These are phyloP conservation scores for Ustilago cynodontis DNA, from an alignment of 1,284 basidiomycete genomes.

Conservation along the genomic window DNA sequence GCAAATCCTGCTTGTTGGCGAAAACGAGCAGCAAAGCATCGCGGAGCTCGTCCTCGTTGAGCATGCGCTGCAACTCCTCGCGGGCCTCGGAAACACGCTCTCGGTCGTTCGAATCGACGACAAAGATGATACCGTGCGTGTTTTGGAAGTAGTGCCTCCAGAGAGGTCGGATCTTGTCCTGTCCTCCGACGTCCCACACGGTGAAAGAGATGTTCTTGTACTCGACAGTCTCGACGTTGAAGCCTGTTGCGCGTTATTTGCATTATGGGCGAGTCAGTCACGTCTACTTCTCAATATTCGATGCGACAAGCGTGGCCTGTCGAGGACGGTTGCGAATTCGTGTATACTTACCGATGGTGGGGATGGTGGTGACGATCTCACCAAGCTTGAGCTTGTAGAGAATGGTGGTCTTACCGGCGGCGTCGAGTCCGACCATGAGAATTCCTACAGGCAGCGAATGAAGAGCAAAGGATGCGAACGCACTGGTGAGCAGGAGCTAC, in stretches of 20 bases:
- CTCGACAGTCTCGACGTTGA: conserved; percentile 93
- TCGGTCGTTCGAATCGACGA: conserved; percentile 99
- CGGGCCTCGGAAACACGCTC: conserved; percentile 99
- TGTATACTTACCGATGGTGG: conserved; percentile 79
- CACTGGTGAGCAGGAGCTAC: background rate
- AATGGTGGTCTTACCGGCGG: conserved; percentile 85
- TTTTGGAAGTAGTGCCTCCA: conserved; percentile 99
- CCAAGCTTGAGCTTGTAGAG: conserved; percentile 99
- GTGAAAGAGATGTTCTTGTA: conserved; percentile 99
- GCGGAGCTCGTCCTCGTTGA: conserved; percentile 99
- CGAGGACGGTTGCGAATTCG: background rate
- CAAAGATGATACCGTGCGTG: conserved; percentile 99
- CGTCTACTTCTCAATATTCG: too few species aligned
- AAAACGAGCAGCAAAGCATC: conserved; percentile 98
- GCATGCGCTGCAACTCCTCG: conserved; percentile 99
- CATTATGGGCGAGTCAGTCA: background rate
- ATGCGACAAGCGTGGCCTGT: background rate
- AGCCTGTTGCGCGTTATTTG: conserved; percentile 71
- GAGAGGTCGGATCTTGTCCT: conserved; percentile 80
- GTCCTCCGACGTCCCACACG: conserved; percentile 97
- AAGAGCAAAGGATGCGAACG: background rate
- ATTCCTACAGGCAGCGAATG: conserved; percentile 49
- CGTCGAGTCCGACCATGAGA: conserved; percentile 90
- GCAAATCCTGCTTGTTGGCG: conserved; percentile 99
- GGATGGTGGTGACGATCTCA: conserved; percentile 99